Evolutionary conservation across 2,329 filamentous ascomycete species (phyloP), one percentile per base, ranked within the genome.

Genomic region (Aspergillus calidoustus): DNA sequence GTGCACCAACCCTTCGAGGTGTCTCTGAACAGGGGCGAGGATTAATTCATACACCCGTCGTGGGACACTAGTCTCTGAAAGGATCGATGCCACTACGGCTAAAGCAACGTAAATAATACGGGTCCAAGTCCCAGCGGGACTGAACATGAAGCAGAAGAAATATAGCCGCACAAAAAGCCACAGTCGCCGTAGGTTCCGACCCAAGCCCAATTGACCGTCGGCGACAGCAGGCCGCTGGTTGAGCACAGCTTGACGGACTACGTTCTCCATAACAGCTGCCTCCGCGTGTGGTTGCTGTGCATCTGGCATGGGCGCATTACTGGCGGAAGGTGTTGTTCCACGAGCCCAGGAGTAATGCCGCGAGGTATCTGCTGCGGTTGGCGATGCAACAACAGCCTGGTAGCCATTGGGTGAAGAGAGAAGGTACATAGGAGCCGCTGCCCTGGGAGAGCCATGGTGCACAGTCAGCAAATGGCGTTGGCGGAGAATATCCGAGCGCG

Each of bases 121-220:
- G 9, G 76, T 73, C 78, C 78, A 81, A 4, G 77, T 80, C 6
- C 78, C 79, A n/a, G 80, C 75, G 23, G 80, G 79, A 30, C 82
- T 82, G 62, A 87, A 81, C 68, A 89, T 81, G 70, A 86, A 88
- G 58, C 83, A 81, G 68, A 88, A 86, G 61, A 84, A 81, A 60
- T 85, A 82, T 22, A 88, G 72, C 9, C 86, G 82, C 53, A 87
- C 74, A 25, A 87, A 80, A 2, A 88, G 79, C 87, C 87, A 89
- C 25, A 83, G 65, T 28, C 83, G 81, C 51, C 77, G 62, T 19
- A 80, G 63, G 49, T 80, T 71, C 50, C 81, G 78, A 3, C 71
- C 76, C 30, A 84, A 65, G 8, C 79, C 69, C 31, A 75, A 72
- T 17, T 77, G 74, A 13, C 66, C 65, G 47, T 68, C 66, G 43